Percentiles rank a stretch among this genome's conserved stretches.
Conservation (phyloP, 1,284 basidiomycete genomes). For the Cutaneotrichosporon cyanovorans region DNA sequence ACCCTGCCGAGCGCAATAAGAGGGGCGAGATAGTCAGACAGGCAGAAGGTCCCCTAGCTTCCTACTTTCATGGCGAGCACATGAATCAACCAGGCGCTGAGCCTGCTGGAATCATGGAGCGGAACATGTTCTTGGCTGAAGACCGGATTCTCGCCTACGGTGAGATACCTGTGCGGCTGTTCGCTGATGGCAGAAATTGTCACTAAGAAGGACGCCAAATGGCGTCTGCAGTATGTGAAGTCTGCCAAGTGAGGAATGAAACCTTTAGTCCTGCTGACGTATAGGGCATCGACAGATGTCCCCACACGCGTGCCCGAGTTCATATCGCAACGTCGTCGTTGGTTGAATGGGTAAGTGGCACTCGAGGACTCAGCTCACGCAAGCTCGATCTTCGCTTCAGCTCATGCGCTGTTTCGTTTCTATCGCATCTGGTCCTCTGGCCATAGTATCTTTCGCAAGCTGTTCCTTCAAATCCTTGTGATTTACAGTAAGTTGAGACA, state of each 20-base stretch:
- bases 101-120: constrained; percentile 49
- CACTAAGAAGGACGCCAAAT: constrained; percentile 40
- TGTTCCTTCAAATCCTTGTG: constrained; percentile 59
- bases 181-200: constrained; percentile 31
- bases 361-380: neutral
- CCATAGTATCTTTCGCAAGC: constrained; percentile 75
- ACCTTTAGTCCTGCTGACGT: neutral
- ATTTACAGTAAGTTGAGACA: constrained; percentile 38
- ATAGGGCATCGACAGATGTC: constrained; percentile 58
- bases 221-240: constrained; percentile 81
- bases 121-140: constrained; percentile 82
- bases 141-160: constrained; percentile 41
- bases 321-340: constrained; percentile 81
- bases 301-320: constrained; percentile 69
- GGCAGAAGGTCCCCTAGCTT: constrained; percentile 74
- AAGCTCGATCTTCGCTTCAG: constrained; percentile 54
- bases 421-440: constrained; percentile 85
- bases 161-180: constrained; percentile 10
- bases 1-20: too few species aligned
- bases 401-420: constrained; percentile 77
- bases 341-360: constrained; percentile 62
- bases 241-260: constrained; percentile 65
- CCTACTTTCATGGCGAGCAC: constrained; percentile 85
- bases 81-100: constrained; percentile 53
- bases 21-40: too few species aligned